Percentiles rank a stretch among this genome's conserved stretches.
Conservation (phyloP, 148 eudicot species). For the Spergularia bocconei region DNA sequence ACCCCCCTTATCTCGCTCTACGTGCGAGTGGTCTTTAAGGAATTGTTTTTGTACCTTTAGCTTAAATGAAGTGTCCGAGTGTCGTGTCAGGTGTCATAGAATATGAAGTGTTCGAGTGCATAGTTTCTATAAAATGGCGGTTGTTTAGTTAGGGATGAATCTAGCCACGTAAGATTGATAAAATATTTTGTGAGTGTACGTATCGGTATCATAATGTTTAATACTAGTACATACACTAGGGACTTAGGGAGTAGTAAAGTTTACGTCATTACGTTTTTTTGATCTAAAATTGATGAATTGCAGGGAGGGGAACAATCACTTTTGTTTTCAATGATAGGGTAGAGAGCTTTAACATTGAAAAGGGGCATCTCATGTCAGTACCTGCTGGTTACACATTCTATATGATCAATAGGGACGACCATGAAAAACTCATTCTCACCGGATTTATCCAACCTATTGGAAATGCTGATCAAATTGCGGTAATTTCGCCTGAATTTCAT, state of each 20-base stretch:
- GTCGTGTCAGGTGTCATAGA: too few species aligned
- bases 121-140: neutral
- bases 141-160: neutral
- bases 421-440: constrained; percentile 45
- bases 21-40: too few species aligned
- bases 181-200: too few species aligned
- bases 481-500: neutral
- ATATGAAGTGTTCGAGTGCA: too few species aligned
- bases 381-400: constrained; percentile 61
- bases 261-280: too few species aligned
- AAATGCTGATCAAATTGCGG: constrained; percentile 54
- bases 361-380: constrained; percentile 60
- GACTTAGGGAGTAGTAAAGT: too few species aligned
- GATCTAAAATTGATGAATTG: neutral
- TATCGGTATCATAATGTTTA: neutral
- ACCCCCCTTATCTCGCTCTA: too few species aligned
- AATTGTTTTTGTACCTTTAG: too few species aligned
- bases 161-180: too few species aligned
- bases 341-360: constrained; percentile 54
- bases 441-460: constrained; percentile 49
- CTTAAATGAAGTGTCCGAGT: too few species aligned
- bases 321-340: constrained; percentile 40
- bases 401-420: constrained; percentile 49
- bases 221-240: neutral
- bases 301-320: constrained; percentile 62